phyloP scores from a whole-genome alignment of 352 stramenopile genomes.

The Globisporangium ultimum region DNA sequence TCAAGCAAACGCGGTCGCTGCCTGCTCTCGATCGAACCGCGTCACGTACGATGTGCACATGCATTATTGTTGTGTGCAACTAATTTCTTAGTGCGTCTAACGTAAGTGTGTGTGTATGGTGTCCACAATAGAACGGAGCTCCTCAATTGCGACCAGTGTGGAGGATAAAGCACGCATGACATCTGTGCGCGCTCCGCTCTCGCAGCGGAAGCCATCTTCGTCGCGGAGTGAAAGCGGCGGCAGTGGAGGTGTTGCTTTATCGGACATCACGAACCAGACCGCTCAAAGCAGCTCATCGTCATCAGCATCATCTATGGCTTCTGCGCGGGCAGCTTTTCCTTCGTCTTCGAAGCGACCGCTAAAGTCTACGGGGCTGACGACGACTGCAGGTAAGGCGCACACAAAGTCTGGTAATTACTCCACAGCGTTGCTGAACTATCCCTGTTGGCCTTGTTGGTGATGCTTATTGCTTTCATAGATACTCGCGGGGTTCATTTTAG shows the following conservation, averaged over 20 bases:
- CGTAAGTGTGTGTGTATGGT: neutral
- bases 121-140: neutral
- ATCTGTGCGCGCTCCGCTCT: slow-evolving; percentile 8
- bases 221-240: slow-evolving; percentile 16
- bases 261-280: slow-evolving; percentile 66
- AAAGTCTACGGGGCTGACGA: neutral
- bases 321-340: neutral
- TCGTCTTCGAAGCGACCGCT: slow-evolving; percentile 4
- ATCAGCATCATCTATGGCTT: neutral
- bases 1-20: neutral
- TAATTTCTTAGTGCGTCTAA: neutral
- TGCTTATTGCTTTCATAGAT: neutral
- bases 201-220: slow-evolving; percentile 10
- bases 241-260: slow-evolving; percentile 19
- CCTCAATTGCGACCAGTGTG: slow-evolving; percentile 4
- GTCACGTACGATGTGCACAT: neutral
- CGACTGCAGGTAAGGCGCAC: neutral
- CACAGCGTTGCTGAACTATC: neutral
- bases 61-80: neutral
- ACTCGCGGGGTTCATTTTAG: slow-evolving; percentile 4
- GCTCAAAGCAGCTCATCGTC: slow-evolving; percentile 7
- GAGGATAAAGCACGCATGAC: slow-evolving; percentile 14
- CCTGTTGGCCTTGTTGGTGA: neutral
- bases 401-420: neutral
- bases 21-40: neutral